Evolutionary conservation across 2,329 filamentous ascomycete species (phyloP).

Genomic region (Ophiostoma ips): DNA sequence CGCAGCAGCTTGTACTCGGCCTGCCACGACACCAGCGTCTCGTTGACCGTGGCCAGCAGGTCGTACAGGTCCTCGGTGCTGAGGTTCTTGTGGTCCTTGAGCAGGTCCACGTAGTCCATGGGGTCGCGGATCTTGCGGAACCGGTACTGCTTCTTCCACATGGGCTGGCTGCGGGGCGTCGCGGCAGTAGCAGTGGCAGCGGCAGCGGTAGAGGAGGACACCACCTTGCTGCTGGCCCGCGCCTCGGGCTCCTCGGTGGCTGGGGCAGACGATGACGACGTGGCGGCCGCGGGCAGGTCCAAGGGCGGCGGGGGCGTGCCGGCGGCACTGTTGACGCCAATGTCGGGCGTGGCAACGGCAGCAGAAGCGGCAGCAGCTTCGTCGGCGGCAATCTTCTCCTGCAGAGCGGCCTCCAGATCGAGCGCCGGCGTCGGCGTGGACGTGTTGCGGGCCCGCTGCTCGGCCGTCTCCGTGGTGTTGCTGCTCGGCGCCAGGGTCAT

Average conservation of each 20-base stretch:
- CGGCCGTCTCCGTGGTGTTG: neutral
- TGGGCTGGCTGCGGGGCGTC: slow-evolving; percentile 10
- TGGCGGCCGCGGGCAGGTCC: neutral
- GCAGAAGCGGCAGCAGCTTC: slow-evolving; percentile 3
- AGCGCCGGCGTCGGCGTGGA: neutral
- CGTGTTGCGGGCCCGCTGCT: neutral
- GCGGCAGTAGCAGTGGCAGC: neutral
- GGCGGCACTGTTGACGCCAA: slow-evolving; percentile 2
- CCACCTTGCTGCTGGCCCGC: neutral
- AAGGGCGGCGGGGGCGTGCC: neutral
- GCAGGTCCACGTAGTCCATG: slow-evolving; percentile 31
- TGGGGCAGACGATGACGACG: neutral
- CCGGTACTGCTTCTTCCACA: slow-evolving; percentile 25
- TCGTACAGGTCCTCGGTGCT: slow-evolving; percentile 31
- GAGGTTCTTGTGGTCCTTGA: slow-evolving; percentile 38
- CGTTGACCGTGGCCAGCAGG: slow-evolving; percentile 29
- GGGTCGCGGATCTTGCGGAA: slow-evolving; percentile 38
- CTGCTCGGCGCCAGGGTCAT: neutral
- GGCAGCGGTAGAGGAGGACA: neutral
- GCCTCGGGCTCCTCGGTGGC: neutral
- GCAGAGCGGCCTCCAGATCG: slow-evolving; percentile 5
- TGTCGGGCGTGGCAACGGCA: neutral
- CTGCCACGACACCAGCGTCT: slow-evolving; percentile 37
- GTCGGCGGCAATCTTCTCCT: slow-evolving; percentile 10
- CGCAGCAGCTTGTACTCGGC: slow-evolving; percentile 37